phyloP scores from a whole-genome alignment of 1,139 yeast species.

The Pichia sp. region DNA sequence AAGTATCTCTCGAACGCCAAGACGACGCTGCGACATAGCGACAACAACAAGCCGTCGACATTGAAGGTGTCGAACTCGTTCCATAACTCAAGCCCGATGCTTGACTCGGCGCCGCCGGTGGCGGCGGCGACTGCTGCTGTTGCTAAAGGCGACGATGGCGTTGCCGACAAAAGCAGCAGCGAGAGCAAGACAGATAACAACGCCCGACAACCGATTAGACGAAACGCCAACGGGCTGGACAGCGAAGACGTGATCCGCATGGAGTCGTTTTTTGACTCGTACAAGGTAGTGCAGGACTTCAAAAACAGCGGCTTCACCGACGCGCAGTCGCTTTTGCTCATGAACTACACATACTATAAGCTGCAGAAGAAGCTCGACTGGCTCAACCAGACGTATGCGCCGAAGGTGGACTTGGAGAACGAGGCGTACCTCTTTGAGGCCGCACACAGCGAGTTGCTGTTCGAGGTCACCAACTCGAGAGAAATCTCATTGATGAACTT shows the following conservation, averaged over 20 bases:
- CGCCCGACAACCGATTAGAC: not conserved
- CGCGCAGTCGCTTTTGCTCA: conserved; percentile 49
- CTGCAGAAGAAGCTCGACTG: conserved; percentile 53
- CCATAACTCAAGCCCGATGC: not conserved
- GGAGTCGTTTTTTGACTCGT: conserved; percentile 46
- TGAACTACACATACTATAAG: conserved; percentile 46
- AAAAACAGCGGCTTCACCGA: conserved; percentile 47
- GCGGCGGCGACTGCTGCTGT: not conserved
- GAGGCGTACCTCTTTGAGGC: conserved; percentile 87
- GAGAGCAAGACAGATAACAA: not conserved
- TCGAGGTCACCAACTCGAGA: conserved; percentile 71
- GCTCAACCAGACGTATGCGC: conserved; percentile 56
- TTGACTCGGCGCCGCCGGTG: not conserved
- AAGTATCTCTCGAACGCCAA: conserved; percentile 14
- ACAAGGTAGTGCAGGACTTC: conserved; percentile 41
- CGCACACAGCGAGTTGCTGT: conserved; percentile 81
- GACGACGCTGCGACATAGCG: not conserved
- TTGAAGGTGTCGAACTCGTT: not conserved
- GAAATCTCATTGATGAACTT: conserved; percentile 67
- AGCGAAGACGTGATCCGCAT: conserved; percentile 17
- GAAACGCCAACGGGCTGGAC: not conserved
- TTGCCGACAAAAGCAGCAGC: not conserved
- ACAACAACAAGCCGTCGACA: not conserved
- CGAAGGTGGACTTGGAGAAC: conserved; percentile 71
- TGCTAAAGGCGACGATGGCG: not conserved